Evolutionary conservation across 2,329 filamentous ascomycete species (phyloP), one percentile per base, ranked within the genome.

Genomic region (Sporothrix humicola): DNA sequence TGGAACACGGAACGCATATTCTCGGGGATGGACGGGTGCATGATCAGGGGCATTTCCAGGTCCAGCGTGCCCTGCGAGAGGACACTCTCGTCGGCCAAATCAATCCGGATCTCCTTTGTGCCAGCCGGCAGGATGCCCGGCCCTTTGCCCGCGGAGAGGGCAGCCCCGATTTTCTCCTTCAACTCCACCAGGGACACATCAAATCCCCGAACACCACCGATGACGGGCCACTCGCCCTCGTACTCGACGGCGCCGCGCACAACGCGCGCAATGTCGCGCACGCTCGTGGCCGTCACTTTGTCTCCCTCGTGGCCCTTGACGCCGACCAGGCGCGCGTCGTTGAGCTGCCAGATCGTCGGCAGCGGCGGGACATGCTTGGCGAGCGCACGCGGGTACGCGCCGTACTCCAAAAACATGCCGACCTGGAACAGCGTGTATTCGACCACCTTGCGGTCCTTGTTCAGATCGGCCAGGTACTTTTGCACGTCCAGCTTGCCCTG

Each of bases 381-480:
- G 0, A 87, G 83, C 58, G 83, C 81, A 73, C 85, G 78, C 0
- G 88, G 87, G 69, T 81, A 84, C 0, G 85, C 86, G 48, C 89
- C 81, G 79, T 89, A 89, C 78, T 90, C 83, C 31, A 59, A n/a
- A n/a, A 74, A 61, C 37, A 42, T 9, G 61, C 70, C 59, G 26
- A 46, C 48, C 52, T 74, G 59, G 52, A 74, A 74, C 17, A 74
- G 31, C 26, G 23, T 42, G 69, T 72, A 90, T 74, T 90, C 86
- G 6, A 90, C 80, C 3, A 87, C 81, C 85, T 88, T 82, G 31
- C 81, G 80, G 13, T 84, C 79, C 54, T 82, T 81, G 77, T 90
- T 90, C 3, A 90, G 74, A 17, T 86, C 79, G 26, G 81, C 75
- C 0, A 91, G 81, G 77, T 90, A 89, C 17, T 83, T 77, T 2